Evolutionary conservation across 768 basidiomycete species (phyloP).

Genomic region (Pleurotus giganteus): DNA sequence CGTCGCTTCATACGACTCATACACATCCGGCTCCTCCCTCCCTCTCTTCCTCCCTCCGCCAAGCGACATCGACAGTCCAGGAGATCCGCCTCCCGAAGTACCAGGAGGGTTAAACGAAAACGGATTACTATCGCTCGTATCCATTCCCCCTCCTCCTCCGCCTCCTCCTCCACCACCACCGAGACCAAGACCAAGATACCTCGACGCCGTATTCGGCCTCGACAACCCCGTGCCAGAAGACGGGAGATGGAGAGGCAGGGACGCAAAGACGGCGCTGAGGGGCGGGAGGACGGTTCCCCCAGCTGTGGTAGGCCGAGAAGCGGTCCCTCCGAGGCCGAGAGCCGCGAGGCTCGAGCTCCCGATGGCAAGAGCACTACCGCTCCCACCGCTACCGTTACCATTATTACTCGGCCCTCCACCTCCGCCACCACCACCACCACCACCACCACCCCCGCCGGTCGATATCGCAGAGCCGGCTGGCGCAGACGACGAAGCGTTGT

Average conservation of each 20-base stretch:
- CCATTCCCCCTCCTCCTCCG: conserved; percentile 1
- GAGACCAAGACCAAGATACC: not conserved
- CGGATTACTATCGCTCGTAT: conserved; percentile 42
- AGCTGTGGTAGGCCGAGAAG: conserved; percentile 2
- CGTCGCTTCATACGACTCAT: not conserved
- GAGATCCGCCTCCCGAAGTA: conserved; percentile 11
- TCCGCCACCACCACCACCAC: not conserved
- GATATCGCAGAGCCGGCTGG: not conserved
- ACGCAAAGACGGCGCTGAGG: not conserved
- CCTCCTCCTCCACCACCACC: not conserved
- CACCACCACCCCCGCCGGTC: not conserved
- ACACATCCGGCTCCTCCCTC: not conserved
- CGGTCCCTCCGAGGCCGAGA: not conserved
- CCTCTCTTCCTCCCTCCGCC: not conserved
- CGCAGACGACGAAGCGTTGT: too few relatives aligned
- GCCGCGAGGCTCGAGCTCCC: not conserved
- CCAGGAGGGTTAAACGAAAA: conserved; percentile 49
- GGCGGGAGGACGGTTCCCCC: conserved; percentile 5
- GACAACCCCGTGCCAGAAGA: not conserved
- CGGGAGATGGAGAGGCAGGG: not conserved
- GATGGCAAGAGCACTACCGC: not conserved
- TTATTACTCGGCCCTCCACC: not conserved
- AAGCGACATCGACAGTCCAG: conserved; percentile 11
- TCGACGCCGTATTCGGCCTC: not conserved
- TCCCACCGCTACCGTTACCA: not conserved